These are phyloP conservation scores for Begonia peltatifolia DNA, from an alignment of 306 rosid species.

Conservation along the genomic window DNA sequence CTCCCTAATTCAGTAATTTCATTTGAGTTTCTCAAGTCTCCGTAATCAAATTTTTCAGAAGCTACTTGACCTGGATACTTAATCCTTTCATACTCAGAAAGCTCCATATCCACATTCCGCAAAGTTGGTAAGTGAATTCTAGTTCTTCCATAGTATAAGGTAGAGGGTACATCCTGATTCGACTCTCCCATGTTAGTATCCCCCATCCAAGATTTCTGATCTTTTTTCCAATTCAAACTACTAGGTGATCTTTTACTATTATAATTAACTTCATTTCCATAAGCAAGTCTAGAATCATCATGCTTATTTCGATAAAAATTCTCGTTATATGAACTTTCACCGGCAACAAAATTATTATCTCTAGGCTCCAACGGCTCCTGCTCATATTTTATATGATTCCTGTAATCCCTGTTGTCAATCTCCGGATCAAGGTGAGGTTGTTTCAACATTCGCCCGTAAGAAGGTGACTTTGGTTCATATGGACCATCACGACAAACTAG, in stretches of 20 bases:
- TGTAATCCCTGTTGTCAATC: constrained; percentile 26
- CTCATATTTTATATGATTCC: constrained; percentile 28
- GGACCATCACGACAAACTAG: constrained; percentile 21
- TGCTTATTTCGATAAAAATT: constrained; percentile 17
- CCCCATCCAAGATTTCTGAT: constrained; percentile 24
- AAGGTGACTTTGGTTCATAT: constrained; percentile 33
- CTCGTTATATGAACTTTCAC: constrained; percentile 19
- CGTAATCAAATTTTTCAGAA: constrained; percentile 34
- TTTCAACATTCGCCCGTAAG: constrained; percentile 27
- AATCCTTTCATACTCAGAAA: constrained; percentile 36
- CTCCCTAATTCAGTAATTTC: constrained; percentile 9
- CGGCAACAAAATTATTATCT: constrained; percentile 22
- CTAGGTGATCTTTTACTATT: constrained; percentile 29
- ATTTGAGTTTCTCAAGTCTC: constrained; percentile 10
- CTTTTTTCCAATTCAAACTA: constrained; percentile 21
- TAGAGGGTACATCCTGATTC: constrained; percentile 22
- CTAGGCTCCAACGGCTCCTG: constrained; percentile 22
- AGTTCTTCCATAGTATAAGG: constrained; percentile 22
- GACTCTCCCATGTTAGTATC: constrained; percentile 28
- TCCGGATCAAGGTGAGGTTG: constrained; percentile 26
- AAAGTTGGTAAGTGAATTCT: constrained; percentile 25
- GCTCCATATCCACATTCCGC: constrained; percentile 20
- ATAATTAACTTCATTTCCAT: constrained; percentile 26
- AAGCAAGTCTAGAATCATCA: constrained; percentile 21
- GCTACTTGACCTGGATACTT: constrained; percentile 24